Conservation (phyloP, 768 basidiomycete species). For the Pleurotus platypus region DNA sequence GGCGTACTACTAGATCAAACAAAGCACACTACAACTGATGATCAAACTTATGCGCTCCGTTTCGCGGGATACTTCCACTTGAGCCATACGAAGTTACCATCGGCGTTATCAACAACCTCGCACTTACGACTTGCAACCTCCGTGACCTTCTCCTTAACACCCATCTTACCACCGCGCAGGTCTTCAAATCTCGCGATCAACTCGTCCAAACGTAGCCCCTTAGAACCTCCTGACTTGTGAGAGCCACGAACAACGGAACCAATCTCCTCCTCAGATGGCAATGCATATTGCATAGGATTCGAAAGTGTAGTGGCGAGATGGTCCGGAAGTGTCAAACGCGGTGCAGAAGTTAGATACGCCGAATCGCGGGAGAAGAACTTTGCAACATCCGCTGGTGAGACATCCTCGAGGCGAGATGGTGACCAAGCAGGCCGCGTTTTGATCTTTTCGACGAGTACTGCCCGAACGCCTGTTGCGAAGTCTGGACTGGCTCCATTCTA, state of each 20-base stretch:
- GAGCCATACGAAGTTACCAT: conserved; percentile 59
- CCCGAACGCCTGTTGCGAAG: conserved; percentile 77
- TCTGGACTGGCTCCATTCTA: conserved; percentile 80
- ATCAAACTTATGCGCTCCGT: neutral
- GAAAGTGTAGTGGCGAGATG: conserved; percentile 19
- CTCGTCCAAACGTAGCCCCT: conserved; percentile 60
- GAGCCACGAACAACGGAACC: conserved; percentile 60
- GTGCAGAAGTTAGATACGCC: conserved; percentile 39
- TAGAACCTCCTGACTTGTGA: conserved; percentile 57
- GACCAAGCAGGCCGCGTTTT: conserved; percentile 64
- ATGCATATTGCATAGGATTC: conserved; percentile 40
- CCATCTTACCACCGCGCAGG: conserved; percentile 47
- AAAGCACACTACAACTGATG: neutral
- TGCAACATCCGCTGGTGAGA: conserved; percentile 44
- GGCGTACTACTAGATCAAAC: neutral
- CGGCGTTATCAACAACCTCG: conserved; percentile 51
- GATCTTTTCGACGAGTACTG: conserved; percentile 49
- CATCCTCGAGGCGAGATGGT: conserved; percentile 58
- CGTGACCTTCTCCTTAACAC: conserved; percentile 70
- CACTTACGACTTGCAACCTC: conserved; percentile 76
- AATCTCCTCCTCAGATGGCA: conserved; percentile 81
- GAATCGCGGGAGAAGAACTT: conserved; percentile 68
- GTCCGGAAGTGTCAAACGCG: conserved; percentile 40
- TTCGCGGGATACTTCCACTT: conserved; percentile 46
- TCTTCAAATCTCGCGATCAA: conserved; percentile 53